Base-by-base conservation (phyloP, 208 protist genomes). In the Leishmania amazonensis region DNA sequence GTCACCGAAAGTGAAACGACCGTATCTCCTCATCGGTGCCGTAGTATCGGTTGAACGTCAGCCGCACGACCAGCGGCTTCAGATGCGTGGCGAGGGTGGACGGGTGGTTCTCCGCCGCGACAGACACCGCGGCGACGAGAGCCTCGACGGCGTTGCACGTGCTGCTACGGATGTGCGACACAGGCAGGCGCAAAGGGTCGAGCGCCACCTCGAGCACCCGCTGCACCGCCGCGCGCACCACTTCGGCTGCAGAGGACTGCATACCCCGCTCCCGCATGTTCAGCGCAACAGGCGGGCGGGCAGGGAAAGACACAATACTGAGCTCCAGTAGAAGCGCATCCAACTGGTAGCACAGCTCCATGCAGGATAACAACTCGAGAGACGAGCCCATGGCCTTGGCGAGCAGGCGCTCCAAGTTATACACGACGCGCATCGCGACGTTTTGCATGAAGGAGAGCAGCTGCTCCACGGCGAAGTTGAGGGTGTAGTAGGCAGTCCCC, bases 31-130 rank as follows among this genome's bases (percentile, higher is more conserved):
- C 80, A 8, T 87, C 78, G 13, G 81, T 79, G n/a, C 93, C 94
- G 79, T 93, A 97, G 79, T 90, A 97, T 57, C 84, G 79, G 75
- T 97, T 97, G 85, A 96, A 97, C 4, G 94, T 96, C 54, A 97
- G 79, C 19, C 90, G 51, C 49, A 90, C 84, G 9, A 95, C 78
- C 64, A 97, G 86, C 31, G 94, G 90, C 38, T 88, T 83, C 49
- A 97, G 78, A 35, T 84, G 89, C 3, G 84, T 62, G n/a, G 86
- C 83, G 47, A 96, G 81, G 24, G 76, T 38, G 38, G 76, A 71
- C 42, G 82, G 87, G n/a, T 88, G 79, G 7, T 81, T 76, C 28
- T 82, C 83, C 53, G 88, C 75, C 0, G 83, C 78, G 47, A 83
- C 83, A 21, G 85, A 89, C 35, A 97, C 76, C 7, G 87, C 87